phyloP scores from a whole-genome alignment of 768 basidiomycete species.

The Lactarius sp. region DNA sequence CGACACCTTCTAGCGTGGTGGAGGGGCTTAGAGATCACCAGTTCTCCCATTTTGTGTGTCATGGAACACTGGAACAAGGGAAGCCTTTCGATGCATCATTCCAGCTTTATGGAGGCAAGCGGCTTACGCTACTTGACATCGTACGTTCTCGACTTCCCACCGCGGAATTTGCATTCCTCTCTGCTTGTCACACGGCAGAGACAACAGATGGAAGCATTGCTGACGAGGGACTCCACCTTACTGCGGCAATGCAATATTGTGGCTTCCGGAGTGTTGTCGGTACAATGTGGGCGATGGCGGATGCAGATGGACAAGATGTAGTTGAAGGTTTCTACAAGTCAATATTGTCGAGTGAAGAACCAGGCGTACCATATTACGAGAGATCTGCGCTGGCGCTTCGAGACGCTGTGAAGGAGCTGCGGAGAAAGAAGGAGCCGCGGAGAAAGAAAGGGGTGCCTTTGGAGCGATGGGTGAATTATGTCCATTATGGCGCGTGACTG shows the following conservation, averaged over 20 bases:
- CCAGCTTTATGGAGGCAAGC: no score
- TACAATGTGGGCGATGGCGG: background rate
- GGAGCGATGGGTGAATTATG: background rate
- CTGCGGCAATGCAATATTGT: slow-evolving; percentile 17
- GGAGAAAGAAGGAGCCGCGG: no score
- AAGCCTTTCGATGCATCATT: background rate
- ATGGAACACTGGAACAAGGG: background rate
- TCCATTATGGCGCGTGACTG: background rate
- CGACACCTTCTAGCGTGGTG: no score
- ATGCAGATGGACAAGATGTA: background rate
- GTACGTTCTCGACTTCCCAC: background rate
- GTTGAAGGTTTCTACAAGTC: background rate
- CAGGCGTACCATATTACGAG: background rate
- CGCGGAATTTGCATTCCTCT: background rate
- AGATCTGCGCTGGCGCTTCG: background rate
- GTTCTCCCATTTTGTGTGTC: slow-evolving; percentile 3
- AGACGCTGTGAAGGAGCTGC: background rate
- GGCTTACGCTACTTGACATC: background rate
- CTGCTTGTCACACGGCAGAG: background rate
- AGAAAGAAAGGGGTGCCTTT: background rate
- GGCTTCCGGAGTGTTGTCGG: slow-evolving; percentile 9
- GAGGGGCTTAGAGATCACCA: background rate
- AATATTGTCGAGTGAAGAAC: background rate
- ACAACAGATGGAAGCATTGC: background rate
- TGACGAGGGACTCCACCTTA: slow-evolving; percentile 17